Evolutionary conservation across 176 grass and related monocot genomes (phyloP).

Genomic region (Aegilops bicornis): DNA sequence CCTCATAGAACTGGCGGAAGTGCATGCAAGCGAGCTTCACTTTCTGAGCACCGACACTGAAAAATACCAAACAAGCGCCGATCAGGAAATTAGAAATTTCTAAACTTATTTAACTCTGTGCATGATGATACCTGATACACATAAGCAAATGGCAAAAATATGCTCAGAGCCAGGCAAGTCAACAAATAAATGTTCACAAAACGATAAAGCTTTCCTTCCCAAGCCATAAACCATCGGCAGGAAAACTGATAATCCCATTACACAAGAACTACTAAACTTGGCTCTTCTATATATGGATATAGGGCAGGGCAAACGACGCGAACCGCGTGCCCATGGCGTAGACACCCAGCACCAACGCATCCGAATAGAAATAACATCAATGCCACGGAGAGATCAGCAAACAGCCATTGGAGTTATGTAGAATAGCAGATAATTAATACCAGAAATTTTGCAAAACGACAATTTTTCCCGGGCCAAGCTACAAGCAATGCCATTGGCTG

Average conservation of each 20-base stretch:
- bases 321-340: neutral
- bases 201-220: neutral
- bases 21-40: slow-evolving; percentile 32
- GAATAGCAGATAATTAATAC: neutral
- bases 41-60: slow-evolving; percentile 80
- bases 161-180: neutral
- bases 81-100: neutral
- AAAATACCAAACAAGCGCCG: slow-evolving; percentile 12
- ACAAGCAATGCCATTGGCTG: neutral
- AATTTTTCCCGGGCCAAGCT: neutral
- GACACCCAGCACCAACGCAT: neutral
- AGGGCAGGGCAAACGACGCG: neutral
- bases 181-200: neutral
- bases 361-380: neutral
- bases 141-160: neutral
- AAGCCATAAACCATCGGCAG: neutral
- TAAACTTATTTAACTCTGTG: neutral
- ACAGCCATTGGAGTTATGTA: neutral
- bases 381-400: neutral
- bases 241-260: neutral
- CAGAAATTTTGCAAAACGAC: neutral
- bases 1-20: slow-evolving; percentile 51
- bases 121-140: neutral
- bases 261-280: neutral
- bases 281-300: neutral